These are phyloP conservation scores for Rhizopogon vesiculosus DNA, from an alignment of 768 basidiomycete species.

Conservation along the genomic window DNA sequence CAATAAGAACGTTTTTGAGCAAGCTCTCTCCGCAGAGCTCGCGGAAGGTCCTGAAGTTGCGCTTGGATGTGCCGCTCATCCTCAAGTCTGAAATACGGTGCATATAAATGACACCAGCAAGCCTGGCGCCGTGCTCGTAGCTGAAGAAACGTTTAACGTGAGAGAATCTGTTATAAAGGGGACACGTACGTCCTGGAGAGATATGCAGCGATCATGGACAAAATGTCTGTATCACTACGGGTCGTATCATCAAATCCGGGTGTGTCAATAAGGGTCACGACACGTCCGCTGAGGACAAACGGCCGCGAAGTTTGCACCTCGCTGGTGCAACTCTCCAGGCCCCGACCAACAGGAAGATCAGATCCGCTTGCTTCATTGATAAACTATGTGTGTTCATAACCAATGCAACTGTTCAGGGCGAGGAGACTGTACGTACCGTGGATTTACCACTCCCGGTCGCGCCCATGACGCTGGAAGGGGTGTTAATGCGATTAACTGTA, in stretches of 20 bases:
- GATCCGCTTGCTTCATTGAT: conserved; percentile 51
- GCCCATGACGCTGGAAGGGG: conserved; percentile 23
- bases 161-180: not conserved
- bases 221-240: conserved; percentile 44
- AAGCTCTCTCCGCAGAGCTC: conserved; percentile 46
- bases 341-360: conserved; percentile 37
- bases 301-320: conserved; percentile 38
- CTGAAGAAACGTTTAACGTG: conserved; percentile 5
- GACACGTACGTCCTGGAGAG: conserved; percentile 26
- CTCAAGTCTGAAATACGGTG: conserved; percentile 49
- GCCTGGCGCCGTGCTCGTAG: conserved; percentile 30
- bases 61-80: conserved; percentile 43
- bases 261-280: conserved; percentile 51
- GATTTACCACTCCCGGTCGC: conserved; percentile 32
- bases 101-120: conserved; percentile 52
- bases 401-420: not conserved
- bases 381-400: conserved; percentile 32
- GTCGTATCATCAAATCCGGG: conserved; percentile 57
- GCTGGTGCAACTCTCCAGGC: conserved; percentile 47
- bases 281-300: conserved; percentile 40
- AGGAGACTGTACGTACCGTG: conserved; percentile 14
- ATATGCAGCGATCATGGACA: conserved; percentile 43
- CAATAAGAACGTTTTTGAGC: conserved; percentile 45
- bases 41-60: conserved; percentile 47
- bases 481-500: not conserved